Evolutionary conservation across 1,139 yeast genomes (phyloP).

Genomic region (Yamadazyma triangularis): DNA sequence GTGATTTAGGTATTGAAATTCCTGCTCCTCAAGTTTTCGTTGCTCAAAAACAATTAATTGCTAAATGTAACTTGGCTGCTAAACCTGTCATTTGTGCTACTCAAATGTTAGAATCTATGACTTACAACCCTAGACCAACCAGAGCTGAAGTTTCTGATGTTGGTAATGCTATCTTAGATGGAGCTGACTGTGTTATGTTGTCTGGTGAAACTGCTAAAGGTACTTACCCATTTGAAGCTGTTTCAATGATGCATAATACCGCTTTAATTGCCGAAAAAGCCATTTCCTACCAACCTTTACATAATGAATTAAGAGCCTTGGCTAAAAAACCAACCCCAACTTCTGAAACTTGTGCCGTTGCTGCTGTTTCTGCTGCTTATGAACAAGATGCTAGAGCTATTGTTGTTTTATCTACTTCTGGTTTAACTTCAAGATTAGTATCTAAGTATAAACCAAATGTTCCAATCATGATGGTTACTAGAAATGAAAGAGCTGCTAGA

Average conservation of each 20-base stretch:
- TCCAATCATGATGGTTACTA: conserved; percentile 97
- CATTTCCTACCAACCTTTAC: conserved; percentile 81
- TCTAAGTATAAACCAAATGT: conserved; percentile 97
- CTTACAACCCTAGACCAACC: conserved; percentile 99
- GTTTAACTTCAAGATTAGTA: conserved; percentile 91
- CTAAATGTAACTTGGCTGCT: conserved; percentile 98
- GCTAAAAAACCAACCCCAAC: conserved; percentile 89
- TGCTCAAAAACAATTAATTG: conserved; percentile 98
- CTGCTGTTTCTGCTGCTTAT: conserved; percentile 93
- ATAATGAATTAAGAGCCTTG: conserved; percentile 83
- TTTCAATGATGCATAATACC: conserved; percentile 98
- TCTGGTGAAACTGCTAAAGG: conserved; percentile 99
- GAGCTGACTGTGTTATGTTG: conserved; percentile 99
- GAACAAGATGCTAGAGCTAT: conserved; percentile 97
- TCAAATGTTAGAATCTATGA: conserved; percentile 99
- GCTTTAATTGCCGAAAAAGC: conserved; percentile 96
- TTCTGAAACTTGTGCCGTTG: conserved; percentile 94
- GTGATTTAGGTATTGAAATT: conserved; percentile 98
- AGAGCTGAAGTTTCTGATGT: conserved; percentile 99
- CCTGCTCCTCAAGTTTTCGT: conserved; percentile 99
- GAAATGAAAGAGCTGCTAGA: conserved; percentile 91
- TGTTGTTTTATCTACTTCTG: conserved; percentile 91
- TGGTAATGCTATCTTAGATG: conserved; percentile 98
- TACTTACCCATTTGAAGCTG: conserved; percentile 95
- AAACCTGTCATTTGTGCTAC: conserved; percentile 99